phyloP scores from a whole-genome alignment of 331 rosid genomes.

The Telfairia occidentalis region DNA sequence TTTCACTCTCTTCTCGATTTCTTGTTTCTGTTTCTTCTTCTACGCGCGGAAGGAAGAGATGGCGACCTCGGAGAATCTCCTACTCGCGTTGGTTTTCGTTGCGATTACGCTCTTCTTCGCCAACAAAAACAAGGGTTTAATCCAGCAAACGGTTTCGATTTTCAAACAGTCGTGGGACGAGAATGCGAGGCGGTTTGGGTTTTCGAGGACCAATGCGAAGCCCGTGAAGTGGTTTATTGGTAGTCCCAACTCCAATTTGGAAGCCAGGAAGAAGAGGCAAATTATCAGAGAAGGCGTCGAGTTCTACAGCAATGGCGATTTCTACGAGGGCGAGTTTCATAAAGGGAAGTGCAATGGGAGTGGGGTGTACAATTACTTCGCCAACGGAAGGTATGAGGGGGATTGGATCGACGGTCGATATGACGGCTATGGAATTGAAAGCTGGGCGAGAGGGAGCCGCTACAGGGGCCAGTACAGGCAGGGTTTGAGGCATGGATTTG shows the following conservation, averaged over 20 bases:
- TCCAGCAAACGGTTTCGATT: constrained; percentile 32
- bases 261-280: constrained; percentile 16
- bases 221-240: constrained; percentile 90
- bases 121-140: constrained; percentile 48
- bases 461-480: constrained; percentile 79
- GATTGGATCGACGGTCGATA: constrained; percentile 92
- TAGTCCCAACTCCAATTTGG: constrained; percentile 18
- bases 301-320: constrained; percentile 91
- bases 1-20: constrained; percentile 27
- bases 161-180: constrained; percentile 55
- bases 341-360: constrained; percentile 76
- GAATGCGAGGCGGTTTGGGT: constrained; percentile 32
- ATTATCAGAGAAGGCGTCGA: constrained; percentile 74
- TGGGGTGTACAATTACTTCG: constrained; percentile 87
- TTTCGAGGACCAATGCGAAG: constrained; percentile 28
- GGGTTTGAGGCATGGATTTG: constrained; percentile 75
- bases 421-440: constrained; percentile 82
- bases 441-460: constrained; percentile 87
- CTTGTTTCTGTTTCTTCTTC: constrained; percentile 36
- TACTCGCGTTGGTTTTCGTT: constrained; percentile 57
- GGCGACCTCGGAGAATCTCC: constrained; percentile 64
- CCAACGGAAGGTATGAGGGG: constrained; percentile 79
- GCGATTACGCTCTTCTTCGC: constrained; percentile 71
- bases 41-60: constrained; percentile 37
- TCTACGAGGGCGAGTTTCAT: constrained; percentile 90